These are phyloP conservation scores for Byssochlamys sp. DNA, from an alignment of 2,329 filamentous ascomycete genomes.

Conservation along the genomic window DNA sequence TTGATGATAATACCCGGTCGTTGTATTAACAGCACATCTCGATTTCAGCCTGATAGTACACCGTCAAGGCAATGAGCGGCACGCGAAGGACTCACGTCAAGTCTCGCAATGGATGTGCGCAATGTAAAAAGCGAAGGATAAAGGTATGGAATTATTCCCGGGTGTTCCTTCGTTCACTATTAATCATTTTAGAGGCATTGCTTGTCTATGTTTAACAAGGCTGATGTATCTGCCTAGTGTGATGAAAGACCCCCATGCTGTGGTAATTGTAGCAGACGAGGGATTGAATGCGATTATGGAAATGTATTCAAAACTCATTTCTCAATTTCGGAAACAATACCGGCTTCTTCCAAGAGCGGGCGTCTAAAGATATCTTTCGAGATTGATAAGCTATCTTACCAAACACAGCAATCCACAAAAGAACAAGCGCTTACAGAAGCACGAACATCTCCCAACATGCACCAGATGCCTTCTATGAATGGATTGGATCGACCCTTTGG, in stretches of 20 bases:
- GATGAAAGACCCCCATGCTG: constrained; percentile 5
- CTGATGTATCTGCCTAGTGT: constrained; percentile 3
- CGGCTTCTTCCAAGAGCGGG: constrained; percentile 1
- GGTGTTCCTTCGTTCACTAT: background rate
- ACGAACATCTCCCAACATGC: background rate
- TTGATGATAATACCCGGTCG: background rate
- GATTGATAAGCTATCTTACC: background rate
- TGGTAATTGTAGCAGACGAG: constrained; percentile 4
- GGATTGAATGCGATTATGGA: constrained; percentile 6
- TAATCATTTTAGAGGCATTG: background rate
- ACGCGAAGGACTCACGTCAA: constrained; percentile 4
- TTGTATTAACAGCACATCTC: background rate
- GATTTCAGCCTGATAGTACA: background rate
- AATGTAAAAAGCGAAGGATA: constrained; percentile 5
- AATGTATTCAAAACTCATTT: constrained; percentile 1
- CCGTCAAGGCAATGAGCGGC: background rate
- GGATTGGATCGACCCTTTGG: background rate
- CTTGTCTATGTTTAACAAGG: background rate
- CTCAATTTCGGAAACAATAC: constrained; percentile 1
- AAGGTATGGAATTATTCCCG: constrained; percentile 1
- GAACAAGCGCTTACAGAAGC: background rate
- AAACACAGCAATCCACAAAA: background rate
- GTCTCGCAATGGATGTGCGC: constrained; percentile 5
- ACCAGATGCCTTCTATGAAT: background rate
- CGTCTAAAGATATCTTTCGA: background rate